Evolutionary conservation across 208 protist species (phyloP), one percentile per base, ranked within the genome.

Genomic region (Trypanosoma brucei): DNA sequence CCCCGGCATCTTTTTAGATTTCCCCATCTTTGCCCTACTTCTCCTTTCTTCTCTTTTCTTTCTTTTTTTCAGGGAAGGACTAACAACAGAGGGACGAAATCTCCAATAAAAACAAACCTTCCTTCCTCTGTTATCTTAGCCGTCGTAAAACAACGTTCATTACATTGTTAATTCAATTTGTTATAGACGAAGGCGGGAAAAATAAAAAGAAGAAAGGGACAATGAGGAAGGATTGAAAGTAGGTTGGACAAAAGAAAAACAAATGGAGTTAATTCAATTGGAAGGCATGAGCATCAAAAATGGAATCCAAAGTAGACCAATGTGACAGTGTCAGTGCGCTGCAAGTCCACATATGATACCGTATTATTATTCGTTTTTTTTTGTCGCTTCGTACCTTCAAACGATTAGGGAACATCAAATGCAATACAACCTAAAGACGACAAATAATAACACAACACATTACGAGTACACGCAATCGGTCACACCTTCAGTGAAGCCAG

Each of bases 1-100:
- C 49, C 89, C 89, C 13, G 82, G 80, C 70, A 91, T 80, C 44
- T 34, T 13, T 35, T 65, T 70, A 5, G 62, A 69, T 38, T 75
- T 75, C 8, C 62, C 62, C 70, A 75, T 75, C 6, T 14, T 33
- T 39, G n/a, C 11, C 40, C 34, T 60, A 3, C 1, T 62, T 9
- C 14, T 65, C 22, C 30, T 30, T 65, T 57, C 56, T 48, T 49
- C 11, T 40, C 36, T 57, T 68, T 58, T 55, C 3, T 60, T 66
- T 69, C 49, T 55, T 14, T 36, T 36, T 55, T 68, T 30, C 11
- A 35, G 38, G 37, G 42, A 52, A 62, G 38, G 22, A 64, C 8
- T 59, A 64, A 56, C 14, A 58, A 57, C 11, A 60, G 9, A 59
- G 22, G 48, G 30, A 60, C 13, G 9, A 35, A 8, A 42, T 33